Evolutionary conservation across 1,139 yeast genomes (phyloP).

Genomic region (Arxiozyma bovina): DNA sequence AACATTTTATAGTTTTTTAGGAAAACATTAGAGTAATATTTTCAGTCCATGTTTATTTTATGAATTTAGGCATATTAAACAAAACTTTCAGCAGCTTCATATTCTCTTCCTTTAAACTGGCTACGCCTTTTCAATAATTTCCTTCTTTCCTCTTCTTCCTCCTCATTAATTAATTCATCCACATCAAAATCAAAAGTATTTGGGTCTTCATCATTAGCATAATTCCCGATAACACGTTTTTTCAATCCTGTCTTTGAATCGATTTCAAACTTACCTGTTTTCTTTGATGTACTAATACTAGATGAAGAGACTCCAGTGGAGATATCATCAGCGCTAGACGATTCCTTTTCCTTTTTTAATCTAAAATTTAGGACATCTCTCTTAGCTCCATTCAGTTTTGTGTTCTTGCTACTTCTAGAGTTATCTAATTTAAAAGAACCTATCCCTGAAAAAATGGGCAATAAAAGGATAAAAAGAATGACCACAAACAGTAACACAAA

Average conservation of each 20-base stretch:
- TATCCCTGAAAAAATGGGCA: conserved; percentile 27
- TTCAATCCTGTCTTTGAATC: conserved; percentile 27
- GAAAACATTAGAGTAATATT: neutral
- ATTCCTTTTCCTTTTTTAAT: conserved; percentile 15
- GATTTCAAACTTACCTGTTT: conserved; percentile 13
- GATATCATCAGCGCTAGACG: conserved; percentile 12
- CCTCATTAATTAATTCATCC: conserved; percentile 30
- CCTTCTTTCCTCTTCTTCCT: conserved; percentile 18
- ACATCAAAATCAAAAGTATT: conserved; percentile 30
- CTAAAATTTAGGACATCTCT: conserved; percentile 8
- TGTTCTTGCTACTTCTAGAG: neutral
- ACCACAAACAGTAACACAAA: conserved; percentile 20
- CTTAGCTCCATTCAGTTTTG: conserved; percentile 3
- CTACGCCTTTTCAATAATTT: conserved; percentile 15
- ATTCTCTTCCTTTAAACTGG: conserved; percentile 17
- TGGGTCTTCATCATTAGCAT: conserved; percentile 20
- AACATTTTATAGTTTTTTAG: too few relatives aligned
- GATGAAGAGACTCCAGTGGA: conserved; percentile 4
- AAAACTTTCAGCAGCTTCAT: conserved; percentile 16
- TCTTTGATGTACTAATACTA: conserved; percentile 5
- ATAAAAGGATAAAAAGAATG: conserved; percentile 16
- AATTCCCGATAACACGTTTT: conserved; percentile 25
- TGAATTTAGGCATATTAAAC: conserved; percentile 8
- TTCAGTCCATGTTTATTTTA: too few relatives aligned
- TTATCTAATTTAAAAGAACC: conserved; percentile 21